Conservation (phyloP, 2,329 filamentous ascomycete genomes). For the Alternaria metachromatica region DNA sequence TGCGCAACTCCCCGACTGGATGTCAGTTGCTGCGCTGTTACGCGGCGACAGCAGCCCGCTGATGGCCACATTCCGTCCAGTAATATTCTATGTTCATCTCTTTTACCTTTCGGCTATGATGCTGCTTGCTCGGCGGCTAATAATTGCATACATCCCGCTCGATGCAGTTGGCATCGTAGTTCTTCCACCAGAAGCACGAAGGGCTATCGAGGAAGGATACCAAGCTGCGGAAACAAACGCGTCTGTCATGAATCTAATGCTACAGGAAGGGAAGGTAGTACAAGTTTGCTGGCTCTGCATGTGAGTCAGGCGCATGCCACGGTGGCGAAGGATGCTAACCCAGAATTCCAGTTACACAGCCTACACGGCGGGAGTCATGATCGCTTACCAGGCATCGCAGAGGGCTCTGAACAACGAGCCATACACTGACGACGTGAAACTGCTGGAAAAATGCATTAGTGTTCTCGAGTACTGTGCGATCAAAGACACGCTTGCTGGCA, state of each 20-base stretch:
- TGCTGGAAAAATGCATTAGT: conserved; percentile 11
- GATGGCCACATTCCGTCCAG: conserved; percentile 1
- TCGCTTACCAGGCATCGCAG: conserved; percentile 19
- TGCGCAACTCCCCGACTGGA: conserved; percentile 19
- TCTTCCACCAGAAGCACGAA: conserved; percentile 6
- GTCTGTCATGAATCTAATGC: conserved; percentile 19
- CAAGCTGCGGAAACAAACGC: conserved; percentile 23
- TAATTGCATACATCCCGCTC: conserved; percentile 14
- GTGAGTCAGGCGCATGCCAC: conserved; percentile 1
- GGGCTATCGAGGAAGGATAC: conserved; percentile 22
- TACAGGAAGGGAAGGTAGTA: conserved; percentile 17
- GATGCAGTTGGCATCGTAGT: neutral
- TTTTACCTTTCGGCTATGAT: conserved; percentile 32
- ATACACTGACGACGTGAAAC: conserved; percentile 3
- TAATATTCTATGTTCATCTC: conserved; percentile 26
- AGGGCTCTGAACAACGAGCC: conserved; percentile 15
- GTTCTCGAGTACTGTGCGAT: conserved; percentile 12
- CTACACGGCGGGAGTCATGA: conserved; percentile 22
- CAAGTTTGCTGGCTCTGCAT: conserved; percentile 33
- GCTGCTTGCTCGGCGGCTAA: conserved; percentile 19
- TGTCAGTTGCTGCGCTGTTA: conserved; percentile 13
- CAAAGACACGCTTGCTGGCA: conserved; percentile 8
- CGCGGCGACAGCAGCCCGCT: neutral
- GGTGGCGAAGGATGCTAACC: neutral
- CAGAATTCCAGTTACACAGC: conserved; percentile 15